These are phyloP conservation scores for Moringa oleifera DNA, from an alignment of 345 rosid species.

Conservation along the genomic window DNA sequence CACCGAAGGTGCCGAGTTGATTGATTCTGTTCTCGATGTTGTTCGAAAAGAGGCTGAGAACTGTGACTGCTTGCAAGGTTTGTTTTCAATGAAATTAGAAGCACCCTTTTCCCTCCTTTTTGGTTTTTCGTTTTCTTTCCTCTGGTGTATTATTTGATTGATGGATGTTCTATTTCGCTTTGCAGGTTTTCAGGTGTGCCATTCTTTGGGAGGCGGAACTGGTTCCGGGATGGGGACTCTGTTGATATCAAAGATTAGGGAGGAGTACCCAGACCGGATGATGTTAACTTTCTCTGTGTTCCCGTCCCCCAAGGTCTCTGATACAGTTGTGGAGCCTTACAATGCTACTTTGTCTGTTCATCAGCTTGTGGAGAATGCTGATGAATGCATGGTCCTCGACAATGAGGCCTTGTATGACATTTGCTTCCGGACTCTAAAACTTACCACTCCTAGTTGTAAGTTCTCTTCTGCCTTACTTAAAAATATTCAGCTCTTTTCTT, in stretches of 20 bases:
- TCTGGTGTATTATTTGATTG: background rate
- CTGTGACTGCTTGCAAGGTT: slow-evolving; percentile 66
- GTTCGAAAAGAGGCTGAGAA: slow-evolving; percentile 64
- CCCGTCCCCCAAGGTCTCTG: slow-evolving; percentile 62
- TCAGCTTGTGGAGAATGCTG: slow-evolving; percentile 60
- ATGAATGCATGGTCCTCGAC: slow-evolving; percentile 60
- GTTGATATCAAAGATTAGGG: slow-evolving; percentile 62
- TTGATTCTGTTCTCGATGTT: slow-evolving; percentile 56
- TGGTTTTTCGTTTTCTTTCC: background rate
- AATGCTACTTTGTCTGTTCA: slow-evolving; percentile 57
- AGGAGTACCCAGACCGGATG: slow-evolving; percentile 64
- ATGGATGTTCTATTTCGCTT: no score
- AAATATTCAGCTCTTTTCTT: no score
- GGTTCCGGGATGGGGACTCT: slow-evolving; percentile 65
- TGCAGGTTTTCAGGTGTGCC: slow-evolving; percentile 61
- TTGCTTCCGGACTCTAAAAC: slow-evolving; percentile 59
- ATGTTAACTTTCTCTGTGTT: slow-evolving; percentile 63
- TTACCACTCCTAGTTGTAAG: slow-evolving; percentile 57
- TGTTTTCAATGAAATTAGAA: background rate
- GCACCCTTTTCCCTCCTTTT: background rate
- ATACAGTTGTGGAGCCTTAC: slow-evolving; percentile 60
- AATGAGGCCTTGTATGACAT: slow-evolving; percentile 56
- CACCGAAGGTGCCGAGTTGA: slow-evolving; percentile 59
- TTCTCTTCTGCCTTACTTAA: no score
- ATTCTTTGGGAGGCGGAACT: slow-evolving; percentile 59